Evolutionary conservation across 2,329 filamentous ascomycete genomes (phyloP).

Genomic region (Nannizzia gypsea): DNA sequence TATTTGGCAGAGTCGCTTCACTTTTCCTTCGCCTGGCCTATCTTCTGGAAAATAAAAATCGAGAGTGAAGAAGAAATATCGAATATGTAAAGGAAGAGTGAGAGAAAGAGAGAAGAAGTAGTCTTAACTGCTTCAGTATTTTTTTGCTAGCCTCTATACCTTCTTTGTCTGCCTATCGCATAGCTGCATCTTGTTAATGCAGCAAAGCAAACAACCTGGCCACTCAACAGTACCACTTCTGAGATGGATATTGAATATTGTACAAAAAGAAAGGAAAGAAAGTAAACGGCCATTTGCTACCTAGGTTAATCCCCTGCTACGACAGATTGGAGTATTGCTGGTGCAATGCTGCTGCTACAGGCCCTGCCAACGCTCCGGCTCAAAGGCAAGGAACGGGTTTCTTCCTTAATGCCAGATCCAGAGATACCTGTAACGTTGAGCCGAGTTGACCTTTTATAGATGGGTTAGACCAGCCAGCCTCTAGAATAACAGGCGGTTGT

Average conservation of each 20-base stretch:
- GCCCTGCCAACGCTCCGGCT: background rate
- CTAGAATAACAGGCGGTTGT: slow-evolving; percentile 9
- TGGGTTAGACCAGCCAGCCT: slow-evolving; percentile 8
- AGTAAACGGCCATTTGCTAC: too few relatives aligned
- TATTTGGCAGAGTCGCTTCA: background rate
- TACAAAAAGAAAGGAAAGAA: too few relatives aligned
- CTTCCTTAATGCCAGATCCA: background rate
- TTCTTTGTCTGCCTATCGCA: background rate
- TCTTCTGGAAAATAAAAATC: background rate
- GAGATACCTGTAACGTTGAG: slow-evolving; percentile 9
- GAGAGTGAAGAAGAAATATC: background rate
- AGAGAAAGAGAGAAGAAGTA: background rate
- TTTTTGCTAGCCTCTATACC: background rate
- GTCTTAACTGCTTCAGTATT: background rate
- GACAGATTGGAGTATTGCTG: background rate
- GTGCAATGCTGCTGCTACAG: background rate
- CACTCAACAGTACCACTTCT: background rate
- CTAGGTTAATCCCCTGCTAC: too few relatives aligned
- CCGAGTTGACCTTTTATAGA: background rate
- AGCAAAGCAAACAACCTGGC: background rate
- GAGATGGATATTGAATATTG: too few relatives aligned
- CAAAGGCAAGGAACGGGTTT: background rate
- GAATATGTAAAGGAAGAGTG: background rate
- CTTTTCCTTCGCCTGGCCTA: background rate
- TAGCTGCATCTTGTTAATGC: background rate